phyloP scores from a whole-genome alignment of 2,329 filamentous ascomycete species.

The Dryadomyces sulphureus region DNA sequence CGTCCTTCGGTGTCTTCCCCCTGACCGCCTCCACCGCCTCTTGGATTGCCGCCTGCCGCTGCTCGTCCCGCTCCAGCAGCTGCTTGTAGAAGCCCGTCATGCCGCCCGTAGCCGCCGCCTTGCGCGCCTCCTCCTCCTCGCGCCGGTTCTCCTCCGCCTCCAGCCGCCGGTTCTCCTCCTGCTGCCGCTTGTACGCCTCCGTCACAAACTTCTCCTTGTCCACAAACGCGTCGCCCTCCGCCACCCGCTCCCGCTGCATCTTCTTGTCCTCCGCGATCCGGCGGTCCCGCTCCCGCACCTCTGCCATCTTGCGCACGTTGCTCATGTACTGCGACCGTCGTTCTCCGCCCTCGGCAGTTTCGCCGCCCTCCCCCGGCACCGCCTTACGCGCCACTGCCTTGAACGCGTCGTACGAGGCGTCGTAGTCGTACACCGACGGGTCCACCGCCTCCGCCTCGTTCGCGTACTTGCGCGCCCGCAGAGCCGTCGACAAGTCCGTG shows the following conservation, averaged over 20 bases:
- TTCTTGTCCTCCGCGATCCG: slow-evolving; percentile 69
- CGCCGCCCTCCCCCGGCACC: slow-evolving; percentile 30
- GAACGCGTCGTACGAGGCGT: slow-evolving; percentile 65
- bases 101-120: slow-evolving; percentile 41
- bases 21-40: slow-evolving; percentile 47
- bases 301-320: slow-evolving; percentile 56
- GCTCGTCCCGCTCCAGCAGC: slow-evolving; percentile 55
- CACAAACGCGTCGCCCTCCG: slow-evolving; percentile 65
- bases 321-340: slow-evolving; percentile 67
- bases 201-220: slow-evolving; percentile 83
- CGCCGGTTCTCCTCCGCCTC: slow-evolving; percentile 56
- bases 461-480: slow-evolving; percentile 47
- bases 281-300: slow-evolving; percentile 62
- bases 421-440: slow-evolving; percentile 71
- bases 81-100: slow-evolving; percentile 70
- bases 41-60: slow-evolving; percentile 53
- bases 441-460: slow-evolving; percentile 53
- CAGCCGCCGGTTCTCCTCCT: slow-evolving; percentile 55
- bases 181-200: slow-evolving; percentile 66
- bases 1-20: slow-evolving; percentile 17
- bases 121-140: slow-evolving; percentile 50
- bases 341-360: slow-evolving; percentile 40
- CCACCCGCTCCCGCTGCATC: slow-evolving; percentile 61
- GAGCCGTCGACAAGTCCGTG: slow-evolving; percentile 51
- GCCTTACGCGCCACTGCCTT: slow-evolving; percentile 40